Percentiles rank a stretch among this genome's conserved stretches.
phyloP scores from a whole-genome alignment of 176 grass and related monocot species.

The Oryza longistaminata region DNA sequence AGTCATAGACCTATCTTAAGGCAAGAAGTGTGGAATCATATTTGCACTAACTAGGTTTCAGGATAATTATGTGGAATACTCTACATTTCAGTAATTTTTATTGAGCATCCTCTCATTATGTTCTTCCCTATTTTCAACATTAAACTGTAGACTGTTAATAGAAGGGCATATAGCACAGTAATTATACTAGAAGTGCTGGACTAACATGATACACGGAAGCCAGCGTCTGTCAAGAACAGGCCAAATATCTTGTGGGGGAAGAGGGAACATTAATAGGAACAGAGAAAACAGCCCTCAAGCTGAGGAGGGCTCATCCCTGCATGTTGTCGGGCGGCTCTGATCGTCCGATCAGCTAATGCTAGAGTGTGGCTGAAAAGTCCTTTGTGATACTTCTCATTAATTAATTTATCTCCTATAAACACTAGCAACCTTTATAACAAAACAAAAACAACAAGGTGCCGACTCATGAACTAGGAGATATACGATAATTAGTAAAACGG shows the following conservation, averaged over 20 bases:
- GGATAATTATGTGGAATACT: neutral
- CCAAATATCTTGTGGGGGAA: too few relatives aligned
- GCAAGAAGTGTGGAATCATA: neutral
- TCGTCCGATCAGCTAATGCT: neutral
- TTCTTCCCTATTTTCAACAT: neutral
- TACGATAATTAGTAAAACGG: neutral
- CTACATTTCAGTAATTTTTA: neutral
- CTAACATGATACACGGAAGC: neutral
- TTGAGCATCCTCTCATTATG: neutral
- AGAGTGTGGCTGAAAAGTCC: too few relatives aligned
- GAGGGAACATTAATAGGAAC: too few relatives aligned
- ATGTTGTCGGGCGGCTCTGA: neutral
- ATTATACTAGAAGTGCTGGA: neutral
- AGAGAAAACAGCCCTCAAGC: too few relatives aligned
- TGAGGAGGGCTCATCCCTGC: neutral
- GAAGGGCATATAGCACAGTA: neutral
- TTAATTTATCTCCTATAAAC: neutral
- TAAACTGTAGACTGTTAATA: neutral
- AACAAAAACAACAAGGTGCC: neutral
- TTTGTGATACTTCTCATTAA: neutral
- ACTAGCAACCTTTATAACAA: neutral
- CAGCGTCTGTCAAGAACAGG: too few relatives aligned
- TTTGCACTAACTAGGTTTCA: neutral
- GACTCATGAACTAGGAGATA: neutral
- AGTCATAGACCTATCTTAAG: neutral